phyloP scores from a whole-genome alignment of 495 filamentous ascomycete species.

The Lophiostoma macrostomum region DNA sequence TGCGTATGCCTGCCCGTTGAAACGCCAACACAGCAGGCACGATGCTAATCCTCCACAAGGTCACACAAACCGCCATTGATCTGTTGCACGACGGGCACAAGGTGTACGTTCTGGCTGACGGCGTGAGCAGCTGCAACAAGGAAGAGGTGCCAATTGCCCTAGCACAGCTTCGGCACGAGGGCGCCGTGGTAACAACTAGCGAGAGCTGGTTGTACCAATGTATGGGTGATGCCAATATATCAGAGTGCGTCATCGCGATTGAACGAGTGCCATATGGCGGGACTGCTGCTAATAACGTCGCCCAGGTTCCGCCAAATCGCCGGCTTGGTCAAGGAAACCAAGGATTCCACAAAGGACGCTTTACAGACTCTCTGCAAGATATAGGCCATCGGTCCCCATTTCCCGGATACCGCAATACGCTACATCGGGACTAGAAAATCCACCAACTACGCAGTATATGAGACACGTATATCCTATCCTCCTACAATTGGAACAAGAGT shows the following conservation, averaged over 20 bases:
- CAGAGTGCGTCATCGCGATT: slow-evolving; percentile 58
- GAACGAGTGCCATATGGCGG: no score
- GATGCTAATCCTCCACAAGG: no score
- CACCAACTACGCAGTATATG: no score
- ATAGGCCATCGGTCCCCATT: slow-evolving; percentile 45
- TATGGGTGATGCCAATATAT: slow-evolving; percentile 78
- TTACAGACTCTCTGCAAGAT: slow-evolving; percentile 68
- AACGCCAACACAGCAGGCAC: no score
- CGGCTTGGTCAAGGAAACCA: slow-evolving; percentile 74
- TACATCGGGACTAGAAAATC: no score
- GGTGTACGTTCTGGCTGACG: slow-evolving; percentile 90
- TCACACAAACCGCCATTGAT: slow-evolving; percentile 58
- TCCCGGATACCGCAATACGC: no score
- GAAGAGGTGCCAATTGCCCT: slow-evolving; percentile 81
- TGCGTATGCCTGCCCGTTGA: slow-evolving; percentile 80
- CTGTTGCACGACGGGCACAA: slow-evolving; percentile 67
- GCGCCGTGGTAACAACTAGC: slow-evolving; percentile 78
- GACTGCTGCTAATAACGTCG: not conserved
- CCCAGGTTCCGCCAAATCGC: slow-evolving; percentile 64
- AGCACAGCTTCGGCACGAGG: slow-evolving; percentile 67
- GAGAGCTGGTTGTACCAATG: slow-evolving; percentile 92
- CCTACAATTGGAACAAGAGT: no score
- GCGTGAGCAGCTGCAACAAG: slow-evolving; percentile 77
- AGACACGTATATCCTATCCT: no score
- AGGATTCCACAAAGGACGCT: slow-evolving; percentile 60